Evolutionary conservation across 1,139 yeast genomes (phyloP).

Genomic region (Saccharomyces uvarum): DNA sequence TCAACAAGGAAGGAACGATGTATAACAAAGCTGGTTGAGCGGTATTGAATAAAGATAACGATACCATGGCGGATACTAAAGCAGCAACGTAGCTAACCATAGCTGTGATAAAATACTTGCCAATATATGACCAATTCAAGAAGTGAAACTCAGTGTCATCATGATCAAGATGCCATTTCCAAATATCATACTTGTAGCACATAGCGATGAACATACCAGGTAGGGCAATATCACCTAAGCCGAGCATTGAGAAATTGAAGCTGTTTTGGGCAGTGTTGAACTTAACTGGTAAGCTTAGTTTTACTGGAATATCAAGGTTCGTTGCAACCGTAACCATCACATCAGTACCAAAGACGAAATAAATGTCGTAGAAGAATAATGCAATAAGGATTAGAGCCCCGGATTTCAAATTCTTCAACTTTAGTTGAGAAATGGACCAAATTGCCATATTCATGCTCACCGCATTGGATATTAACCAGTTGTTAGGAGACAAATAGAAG

Average conservation of each 20-base stretch:
- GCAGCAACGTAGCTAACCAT: slow-evolving; percentile 38
- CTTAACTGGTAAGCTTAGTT: slow-evolving; percentile 17
- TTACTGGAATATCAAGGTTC: slow-evolving; percentile 43
- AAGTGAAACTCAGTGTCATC: slow-evolving; percentile 21
- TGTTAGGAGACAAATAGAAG: slow-evolving; percentile 9
- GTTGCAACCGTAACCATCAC: slow-evolving; percentile 61
- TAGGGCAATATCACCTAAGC: slow-evolving; percentile 41
- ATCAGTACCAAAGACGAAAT: slow-evolving; percentile 57
- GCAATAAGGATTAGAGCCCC: slow-evolving; percentile 41
- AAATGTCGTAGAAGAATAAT: slow-evolving; percentile 55
- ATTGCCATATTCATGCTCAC: slow-evolving; percentile 19
- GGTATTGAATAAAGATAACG: slow-evolving; percentile 34
- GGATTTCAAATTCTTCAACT: slow-evolving; percentile 39
- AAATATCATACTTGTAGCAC: slow-evolving; percentile 25
- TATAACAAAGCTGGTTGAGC: slow-evolving; percentile 68
- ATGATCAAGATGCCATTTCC: slow-evolving; percentile 21
- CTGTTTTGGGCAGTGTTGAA: slow-evolving; percentile 7
- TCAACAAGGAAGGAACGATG: slow-evolving; percentile 46
- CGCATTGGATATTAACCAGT: slow-evolving; percentile 19
- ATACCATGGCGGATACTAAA: slow-evolving; percentile 38
- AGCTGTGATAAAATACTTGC: slow-evolving; percentile 16
- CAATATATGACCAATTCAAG: slow-evolving; percentile 16
- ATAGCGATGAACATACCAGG: slow-evolving; percentile 23
- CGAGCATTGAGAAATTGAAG: slow-evolving; percentile 34
- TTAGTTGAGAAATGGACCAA: slow-evolving; percentile 17